These are phyloP conservation scores for Termitomyces eurrhizus DNA, from an alignment of 768 basidiomycete species.

Conservation along the genomic window DNA sequence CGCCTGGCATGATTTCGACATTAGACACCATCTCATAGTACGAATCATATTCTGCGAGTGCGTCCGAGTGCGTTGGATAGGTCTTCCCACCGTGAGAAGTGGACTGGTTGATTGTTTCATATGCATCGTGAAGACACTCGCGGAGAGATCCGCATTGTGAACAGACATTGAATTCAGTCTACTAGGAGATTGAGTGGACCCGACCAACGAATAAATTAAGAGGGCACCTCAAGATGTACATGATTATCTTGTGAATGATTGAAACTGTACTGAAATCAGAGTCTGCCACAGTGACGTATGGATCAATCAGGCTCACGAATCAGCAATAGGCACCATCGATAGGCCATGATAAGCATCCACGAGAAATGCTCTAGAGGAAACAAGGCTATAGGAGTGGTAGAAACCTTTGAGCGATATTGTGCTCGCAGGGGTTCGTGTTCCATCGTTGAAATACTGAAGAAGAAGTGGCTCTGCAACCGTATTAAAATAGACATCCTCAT, in stretches of 20 bases:
- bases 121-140: conserved; percentile 62
- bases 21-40: conserved; percentile 70
- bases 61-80: not conserved
- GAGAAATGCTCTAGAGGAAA: conserved; percentile 80
- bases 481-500: conserved; percentile 22
- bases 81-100: not conserved
- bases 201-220: not conserved
- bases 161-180: conserved; percentile 74
- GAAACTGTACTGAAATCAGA: conserved; percentile 43
- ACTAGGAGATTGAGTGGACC: conserved; percentile 3
- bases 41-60: conserved; percentile 25
- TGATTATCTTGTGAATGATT: conserved; percentile 69
- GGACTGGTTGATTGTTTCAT: conserved; percentile 20
- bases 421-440: conserved; percentile 2
- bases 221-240: conserved; percentile 67
- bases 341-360: conserved; percentile 80
- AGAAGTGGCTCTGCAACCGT: conserved; percentile 13
- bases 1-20: conserved; percentile 39
- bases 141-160: conserved; percentile 61
- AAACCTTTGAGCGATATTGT: conserved; percentile 37
- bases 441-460: conserved; percentile 15
- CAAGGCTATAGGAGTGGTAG: conserved; percentile 53
- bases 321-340: conserved; percentile 83
- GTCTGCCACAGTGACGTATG: conserved; percentile 9
- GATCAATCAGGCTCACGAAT: conserved; percentile 49